A percentile compares a stretch with the other conserved stretches of the same genome.
Evolutionary conservation across 768 basidiomycete genomes (phyloP).

Genomic region (Roridomyces roridus): DNA sequence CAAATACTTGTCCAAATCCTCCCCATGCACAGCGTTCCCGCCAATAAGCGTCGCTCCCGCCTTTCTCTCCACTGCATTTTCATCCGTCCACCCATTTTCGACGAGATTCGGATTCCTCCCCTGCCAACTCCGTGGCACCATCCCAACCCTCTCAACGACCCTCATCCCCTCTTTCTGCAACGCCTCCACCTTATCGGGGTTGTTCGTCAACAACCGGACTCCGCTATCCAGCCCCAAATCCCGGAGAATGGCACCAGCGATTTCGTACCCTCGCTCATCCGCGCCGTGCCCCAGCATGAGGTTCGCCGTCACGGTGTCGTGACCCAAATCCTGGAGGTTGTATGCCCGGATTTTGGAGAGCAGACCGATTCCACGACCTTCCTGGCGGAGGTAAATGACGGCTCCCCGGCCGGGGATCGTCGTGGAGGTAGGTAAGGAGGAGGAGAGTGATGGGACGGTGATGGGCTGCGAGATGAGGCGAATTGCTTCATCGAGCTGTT

Average conservation of each 20-base stretch:
- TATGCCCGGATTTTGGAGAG: constrained; percentile 96
- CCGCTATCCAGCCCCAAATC: constrained; percentile 74
- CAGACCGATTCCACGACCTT: constrained; percentile 96
- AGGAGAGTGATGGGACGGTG: constrained; percentile 45
- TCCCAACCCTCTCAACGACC: constrained; percentile 86
- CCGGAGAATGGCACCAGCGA: constrained; percentile 88
- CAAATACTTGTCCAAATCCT: constrained; percentile 93
- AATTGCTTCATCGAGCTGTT: constrained; percentile 98
- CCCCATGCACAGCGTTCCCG: constrained; percentile 74
- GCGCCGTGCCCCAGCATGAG: constrained; percentile 93
- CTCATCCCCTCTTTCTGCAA: constrained; percentile 82
- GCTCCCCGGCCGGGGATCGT: constrained; percentile 86
- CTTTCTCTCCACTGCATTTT: constrained; percentile 44
- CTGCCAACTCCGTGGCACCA: constrained; percentile 94
- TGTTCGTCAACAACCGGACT: constrained; percentile 91
- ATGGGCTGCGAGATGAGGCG: constrained; percentile 82
- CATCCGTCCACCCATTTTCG: constrained; percentile 28
- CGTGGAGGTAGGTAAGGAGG: constrained; percentile 31
- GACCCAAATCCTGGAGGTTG: constrained; percentile 96
- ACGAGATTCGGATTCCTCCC: constrained; percentile 40
- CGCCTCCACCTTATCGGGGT: constrained; percentile 95
- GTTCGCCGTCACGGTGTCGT: constrained; percentile 99
- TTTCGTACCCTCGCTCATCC: constrained; percentile 91
- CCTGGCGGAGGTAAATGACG: constrained; percentile 94
- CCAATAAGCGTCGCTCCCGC: constrained; percentile 84